phyloP scores from a whole-genome alignment of 345 rosid species.

The Sisymbrium irio region DNA sequence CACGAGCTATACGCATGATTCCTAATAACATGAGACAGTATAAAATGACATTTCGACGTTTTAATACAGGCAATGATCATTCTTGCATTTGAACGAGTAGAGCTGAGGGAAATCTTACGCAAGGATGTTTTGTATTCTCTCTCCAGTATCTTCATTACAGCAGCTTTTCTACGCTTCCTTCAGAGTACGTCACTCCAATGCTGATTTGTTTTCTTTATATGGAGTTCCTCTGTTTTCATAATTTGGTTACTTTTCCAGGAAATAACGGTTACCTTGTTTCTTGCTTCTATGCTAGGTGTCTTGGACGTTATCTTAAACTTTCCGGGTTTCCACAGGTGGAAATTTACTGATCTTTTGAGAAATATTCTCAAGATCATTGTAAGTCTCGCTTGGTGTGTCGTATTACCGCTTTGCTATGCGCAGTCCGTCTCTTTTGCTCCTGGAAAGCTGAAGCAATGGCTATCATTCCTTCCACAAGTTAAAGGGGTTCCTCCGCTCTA shows the following conservation, averaged over 20 bases:
- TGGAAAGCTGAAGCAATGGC: conserved; percentile 36
- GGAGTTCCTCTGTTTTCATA: conserved; percentile 11
- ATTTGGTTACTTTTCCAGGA: conserved; percentile 16
- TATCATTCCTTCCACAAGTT: conserved; percentile 57
- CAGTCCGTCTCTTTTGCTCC: conserved; percentile 54
- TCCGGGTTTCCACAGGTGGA: conserved; percentile 95
- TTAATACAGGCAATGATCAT: conserved; percentile 75
- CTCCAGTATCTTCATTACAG: conserved; percentile 93
- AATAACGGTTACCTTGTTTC: conserved; percentile 12
- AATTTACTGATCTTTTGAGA: conserved; percentile 70
- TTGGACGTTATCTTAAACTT: conserved; percentile 87
- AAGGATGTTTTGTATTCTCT: conserved; percentile 65
- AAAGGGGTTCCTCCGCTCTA: conserved; percentile 78
- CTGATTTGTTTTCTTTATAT: not conserved
- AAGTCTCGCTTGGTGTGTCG: conserved; percentile 70
- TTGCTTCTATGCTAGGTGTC: conserved; percentile 52
- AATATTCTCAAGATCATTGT: conserved; percentile 68
- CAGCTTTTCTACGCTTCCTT: conserved; percentile 81
- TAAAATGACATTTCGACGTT: conserved; percentile 12
- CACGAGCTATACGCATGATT: not conserved
- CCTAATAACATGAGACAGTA: conserved; percentile 1
- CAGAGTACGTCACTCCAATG: conserved; percentile 55
- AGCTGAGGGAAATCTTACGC: conserved; percentile 51
- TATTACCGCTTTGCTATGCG: conserved; percentile 75
- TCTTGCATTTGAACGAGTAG: conserved; percentile 69